Evolutionary conservation across 306 rosid species (phyloP), one percentile per base, ranked within the genome.

Genomic region (Biancaea sappan): DNA sequence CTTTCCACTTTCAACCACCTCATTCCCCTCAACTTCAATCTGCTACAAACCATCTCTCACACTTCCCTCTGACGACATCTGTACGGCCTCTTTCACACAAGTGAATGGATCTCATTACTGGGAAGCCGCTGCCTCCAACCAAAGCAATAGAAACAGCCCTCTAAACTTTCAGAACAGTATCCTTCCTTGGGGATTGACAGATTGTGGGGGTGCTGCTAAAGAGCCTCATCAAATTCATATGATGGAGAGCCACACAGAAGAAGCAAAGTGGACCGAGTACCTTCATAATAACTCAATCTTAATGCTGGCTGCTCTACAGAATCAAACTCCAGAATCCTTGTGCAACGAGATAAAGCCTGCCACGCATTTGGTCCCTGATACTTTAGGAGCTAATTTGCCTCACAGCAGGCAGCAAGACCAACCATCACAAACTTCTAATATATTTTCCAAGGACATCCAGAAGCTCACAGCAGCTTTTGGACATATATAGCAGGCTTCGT

Each of bases 381-480:
- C 68, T 66, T 78, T 73, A 9, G 86, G 75, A 24, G 72, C 78
- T 43, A 71, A 80, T 29, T 71, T 78, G 47, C 80, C 86, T 65
- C 81, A 69, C 18, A 60, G 47, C 58, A 77, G 77, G 69, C 83
- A 77, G 52, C 81, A 74, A 74, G 83, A 78, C 32, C 56, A 75
- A 60, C 38, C 41, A 0, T 71, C 77, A 15, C 80, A 80, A 62
- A 16, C 35, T 19, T 80, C 79, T 68, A 53, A 37, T 43, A 48
- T 75, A 16, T 83, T 69, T 32, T 69, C 85, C 19, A 83, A 72
- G 80, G 90, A 86, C 60, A 77, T 80, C 9, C 90, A 83, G 72
- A 83, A 79, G 75, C 83, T 83, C n/a, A 71, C 87, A n/a, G 84
- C 79, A 32, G 90, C 90, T 22, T 86, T 86, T 53, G 90, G 87